Evolutionary conservation across 2,329 filamentous ascomycete genomes (phyloP).

Genomic region (Thelonectria discophora): DNA sequence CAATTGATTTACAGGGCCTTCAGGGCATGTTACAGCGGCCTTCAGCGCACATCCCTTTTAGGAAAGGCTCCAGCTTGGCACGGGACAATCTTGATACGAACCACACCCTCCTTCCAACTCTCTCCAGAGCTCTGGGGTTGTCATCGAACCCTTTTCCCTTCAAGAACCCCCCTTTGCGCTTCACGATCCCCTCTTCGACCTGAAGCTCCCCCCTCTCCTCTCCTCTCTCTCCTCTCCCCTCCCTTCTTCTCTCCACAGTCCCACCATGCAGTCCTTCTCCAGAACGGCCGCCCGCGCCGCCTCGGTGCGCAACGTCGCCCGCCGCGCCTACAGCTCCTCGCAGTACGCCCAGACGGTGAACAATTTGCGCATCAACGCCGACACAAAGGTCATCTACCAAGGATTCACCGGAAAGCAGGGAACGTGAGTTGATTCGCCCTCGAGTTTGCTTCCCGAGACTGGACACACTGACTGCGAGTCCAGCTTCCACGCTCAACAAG

Average conservation of each 20-base stretch:
- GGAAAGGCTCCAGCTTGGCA: conserved; percentile 36
- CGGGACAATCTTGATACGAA: conserved; percentile 46
- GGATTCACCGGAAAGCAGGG: conserved; percentile 98
- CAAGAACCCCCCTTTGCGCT: conserved; percentile 24
- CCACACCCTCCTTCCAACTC: conserved; percentile 16
- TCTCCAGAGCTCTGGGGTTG: conserved; percentile 39
- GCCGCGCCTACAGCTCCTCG: conserved; percentile 79
- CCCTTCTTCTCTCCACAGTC: conserved; percentile 23
- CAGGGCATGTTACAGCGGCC: neutral
- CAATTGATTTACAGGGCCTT: conserved; percentile 19
- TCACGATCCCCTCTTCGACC: conserved; percentile 13
- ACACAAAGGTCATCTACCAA: conserved; percentile 96
- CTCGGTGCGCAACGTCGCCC: conserved; percentile 70
- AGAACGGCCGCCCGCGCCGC: conserved; percentile 73
- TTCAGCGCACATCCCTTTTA: conserved; percentile 32
- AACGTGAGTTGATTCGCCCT: conserved; percentile 71
- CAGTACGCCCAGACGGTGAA: conserved; percentile 77
- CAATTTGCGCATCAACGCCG: conserved; percentile 91
- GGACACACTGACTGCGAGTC: conserved; percentile 28
- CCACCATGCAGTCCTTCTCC: conserved; percentile 85
- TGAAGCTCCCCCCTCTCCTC: conserved; percentile 20
- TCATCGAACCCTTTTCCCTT: conserved; percentile 42
- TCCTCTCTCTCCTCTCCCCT: conserved; percentile 11
- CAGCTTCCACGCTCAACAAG: conserved; percentile 97
- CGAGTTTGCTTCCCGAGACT: neutral